A percentile compares a stretch with the other conserved stretches of the same genome.
Evolutionary conservation across 1,139 yeast species (phyloP).

Genomic region (Hyphopichia burtonii): DNA sequence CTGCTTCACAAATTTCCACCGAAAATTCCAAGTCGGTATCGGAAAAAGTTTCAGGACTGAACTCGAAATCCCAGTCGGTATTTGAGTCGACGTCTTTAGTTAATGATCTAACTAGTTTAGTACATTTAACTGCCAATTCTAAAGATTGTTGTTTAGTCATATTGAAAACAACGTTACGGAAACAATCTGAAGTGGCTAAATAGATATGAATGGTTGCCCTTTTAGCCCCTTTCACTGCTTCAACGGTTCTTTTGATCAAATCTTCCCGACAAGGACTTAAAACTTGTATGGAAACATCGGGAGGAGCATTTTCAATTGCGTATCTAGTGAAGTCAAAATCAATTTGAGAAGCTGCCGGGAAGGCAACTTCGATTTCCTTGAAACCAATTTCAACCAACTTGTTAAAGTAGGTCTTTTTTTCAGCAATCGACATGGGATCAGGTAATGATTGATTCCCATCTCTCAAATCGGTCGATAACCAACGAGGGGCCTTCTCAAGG

Average conservation of each 20-base stretch:
- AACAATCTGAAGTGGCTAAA: constrained; percentile 87
- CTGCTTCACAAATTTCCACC: constrained; percentile 90
- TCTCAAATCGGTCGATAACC: constrained; percentile 94
- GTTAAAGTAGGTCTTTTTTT: constrained; percentile 84
- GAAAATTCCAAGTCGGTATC: constrained; percentile 87
- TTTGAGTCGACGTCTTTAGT: constrained; percentile 75
- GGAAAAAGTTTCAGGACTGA: constrained; percentile 92
- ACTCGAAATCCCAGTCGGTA: constrained; percentile 88
- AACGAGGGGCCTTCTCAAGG: constrained; percentile 82
- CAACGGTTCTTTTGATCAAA: constrained; percentile 84
- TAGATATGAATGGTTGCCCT: constrained; percentile 88
- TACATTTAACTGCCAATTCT: constrained; percentile 77
- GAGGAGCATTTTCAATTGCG: constrained; percentile 92
- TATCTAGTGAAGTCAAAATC: constrained; percentile 94
- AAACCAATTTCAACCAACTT: constrained; percentile 88
- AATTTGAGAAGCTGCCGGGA: constrained; percentile 93
- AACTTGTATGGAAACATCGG: constrained; percentile 89
- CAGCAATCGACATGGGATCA: constrained; percentile 91
- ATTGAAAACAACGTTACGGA: constrained; percentile 88
- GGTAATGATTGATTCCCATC: constrained; percentile 98
- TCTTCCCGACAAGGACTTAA: constrained; percentile 92
- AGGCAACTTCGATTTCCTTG: constrained; percentile 95
- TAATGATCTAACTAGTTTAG: constrained; percentile 73
- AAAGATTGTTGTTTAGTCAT: constrained; percentile 79
- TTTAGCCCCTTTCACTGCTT: constrained; percentile 85